Evolutionary conservation across 2,329 filamentous ascomycete species (phyloP), one percentile per base, ranked within the genome.

Genomic region (Paecilomyces niveus): DNA sequence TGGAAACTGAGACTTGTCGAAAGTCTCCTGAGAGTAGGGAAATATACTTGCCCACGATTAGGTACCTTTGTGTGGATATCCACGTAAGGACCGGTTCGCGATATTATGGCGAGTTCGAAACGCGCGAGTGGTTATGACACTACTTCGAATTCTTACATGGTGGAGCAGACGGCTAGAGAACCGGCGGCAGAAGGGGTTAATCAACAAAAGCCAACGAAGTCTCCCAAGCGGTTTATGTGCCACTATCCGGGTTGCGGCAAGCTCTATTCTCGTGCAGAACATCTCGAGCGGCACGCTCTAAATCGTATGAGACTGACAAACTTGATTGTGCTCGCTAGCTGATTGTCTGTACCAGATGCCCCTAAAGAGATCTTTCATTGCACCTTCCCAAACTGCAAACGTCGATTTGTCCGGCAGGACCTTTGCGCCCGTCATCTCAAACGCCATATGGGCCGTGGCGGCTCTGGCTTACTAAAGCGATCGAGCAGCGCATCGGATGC

Each of bases 351-450:
- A 54, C 56, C 67, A 91, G 89, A 97, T 76, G 89, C 90, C 58
- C 93, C 93, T 18, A 97, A 97, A 76, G 90, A 95, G 71, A 96
- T 96, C 58, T 97, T 96, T 72, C 85, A 86, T 68, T 97, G 94
- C 79, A 90, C 95, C 70, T 96, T 92, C 67, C 90, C 90, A 21
- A 91, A 92, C 69, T 99, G 94, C 74, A 85, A 87, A 61, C 88
- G 93, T 55, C 88, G 89, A 32, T 99, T 97, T 76, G 93, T 97
- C 59, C 87, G 94, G 62, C 90, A 95, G 64, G 94, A 99, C 73
- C 81, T 99, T 59, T 92, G 94, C 70, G 89, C 93, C 68, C 87
- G 90, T 49, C 90, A 94, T 74, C 84, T 87, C 70, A 89, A 93
- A 71, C 85, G 90, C 50, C 90, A 93, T 74, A 89, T 86, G 11